These are phyloP conservation scores for Brassica nigra DNA, from an alignment of 345 rosid species.

Conservation along the genomic window DNA sequence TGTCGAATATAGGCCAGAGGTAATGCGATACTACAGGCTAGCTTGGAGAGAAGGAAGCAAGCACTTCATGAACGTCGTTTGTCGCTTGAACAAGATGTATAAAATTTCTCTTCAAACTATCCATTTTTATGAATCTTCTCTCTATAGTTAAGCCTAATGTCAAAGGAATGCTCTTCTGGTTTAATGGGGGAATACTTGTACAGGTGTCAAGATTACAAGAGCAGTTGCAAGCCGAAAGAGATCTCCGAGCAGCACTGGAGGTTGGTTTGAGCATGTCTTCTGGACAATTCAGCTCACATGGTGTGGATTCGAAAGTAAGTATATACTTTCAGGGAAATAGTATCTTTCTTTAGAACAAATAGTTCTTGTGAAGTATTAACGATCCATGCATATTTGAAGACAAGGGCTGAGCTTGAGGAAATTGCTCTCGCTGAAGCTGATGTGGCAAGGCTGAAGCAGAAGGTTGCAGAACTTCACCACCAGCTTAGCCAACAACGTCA, in stretches of 20 bases:
- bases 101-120: constrained; percentile 1
- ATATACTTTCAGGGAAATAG: constrained; percentile 19
- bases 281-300: constrained; percentile 83
- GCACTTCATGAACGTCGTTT: constrained; percentile 97
- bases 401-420: constrained; percentile 99
- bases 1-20: constrained; percentile 79
- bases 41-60: constrained; percentile 98
- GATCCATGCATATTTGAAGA: constrained; percentile 55
- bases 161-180: constrained; percentile 13
- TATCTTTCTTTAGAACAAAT: constrained; percentile 2
- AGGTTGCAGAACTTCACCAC: constrained; percentile 97
- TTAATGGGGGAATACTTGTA: constrained; percentile 32
- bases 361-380: not conserved
- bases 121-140: not conserved
- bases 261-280: constrained; percentile 99
- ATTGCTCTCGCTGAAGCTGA: constrained; percentile 99
- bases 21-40: constrained; percentile 95
- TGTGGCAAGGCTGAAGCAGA: constrained; percentile 97
- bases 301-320: constrained; percentile 92
- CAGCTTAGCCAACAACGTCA: constrained; percentile 98
- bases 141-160: constrained; percentile 7
- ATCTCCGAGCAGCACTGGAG: constrained; percentile 97
- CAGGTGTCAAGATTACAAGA: constrained; percentile 97
- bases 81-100: constrained; percentile 99
- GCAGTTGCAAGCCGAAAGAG: constrained; percentile 99